Evolutionary conservation across 306 rosid genomes (phyloP).

Genomic region (Adenanthera pavonina): DNA sequence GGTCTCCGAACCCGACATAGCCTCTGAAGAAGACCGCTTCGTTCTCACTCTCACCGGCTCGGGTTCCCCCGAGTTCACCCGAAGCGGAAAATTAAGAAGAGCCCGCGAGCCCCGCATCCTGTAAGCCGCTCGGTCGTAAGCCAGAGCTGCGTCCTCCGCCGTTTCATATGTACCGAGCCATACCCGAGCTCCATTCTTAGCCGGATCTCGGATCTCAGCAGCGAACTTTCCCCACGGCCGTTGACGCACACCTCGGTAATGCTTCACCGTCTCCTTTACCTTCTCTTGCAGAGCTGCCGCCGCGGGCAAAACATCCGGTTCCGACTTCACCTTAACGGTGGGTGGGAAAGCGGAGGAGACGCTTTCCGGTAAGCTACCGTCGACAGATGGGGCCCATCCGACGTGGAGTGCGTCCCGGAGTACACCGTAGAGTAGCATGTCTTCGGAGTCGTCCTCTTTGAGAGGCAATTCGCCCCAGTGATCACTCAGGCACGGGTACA

Average conservation of each 20-base stretch:
- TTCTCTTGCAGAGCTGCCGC: not conserved
- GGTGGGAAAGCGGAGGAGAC: not conserved
- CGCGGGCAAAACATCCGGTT: conserved; percentile 40
- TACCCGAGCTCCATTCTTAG: conserved; percentile 88
- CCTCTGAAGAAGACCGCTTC: conserved; percentile 64
- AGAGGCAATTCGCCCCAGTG: conserved; percentile 88
- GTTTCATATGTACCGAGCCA: conserved; percentile 97
- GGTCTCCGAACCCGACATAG: conserved; percentile 34
- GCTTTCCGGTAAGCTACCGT: not conserved
- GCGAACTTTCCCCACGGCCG: conserved; percentile 99
- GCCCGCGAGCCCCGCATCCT: conserved; percentile 92
- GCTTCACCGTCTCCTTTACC: conserved; percentile 63
- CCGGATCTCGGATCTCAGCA: conserved; percentile 95
- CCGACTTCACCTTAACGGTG: conserved; percentile 49
- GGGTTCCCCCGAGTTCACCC: conserved; percentile 86
- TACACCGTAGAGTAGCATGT: conserved; percentile 78
- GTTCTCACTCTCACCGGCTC: conserved; percentile 80
- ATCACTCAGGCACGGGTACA: conserved; percentile 70
- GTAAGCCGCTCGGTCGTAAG: conserved; percentile 91
- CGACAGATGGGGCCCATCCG: conserved; percentile 84
- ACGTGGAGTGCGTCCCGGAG: conserved; percentile 71
- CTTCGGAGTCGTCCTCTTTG: conserved; percentile 77
- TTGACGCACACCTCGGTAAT: conserved; percentile 86
- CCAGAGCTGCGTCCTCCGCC: conserved; percentile 94
- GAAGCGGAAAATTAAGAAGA: conserved; percentile 79